phyloP scores from a whole-genome alignment of 225 moss, liverwort and hornwort genomes.

The Polytrichum formosum region DNA sequence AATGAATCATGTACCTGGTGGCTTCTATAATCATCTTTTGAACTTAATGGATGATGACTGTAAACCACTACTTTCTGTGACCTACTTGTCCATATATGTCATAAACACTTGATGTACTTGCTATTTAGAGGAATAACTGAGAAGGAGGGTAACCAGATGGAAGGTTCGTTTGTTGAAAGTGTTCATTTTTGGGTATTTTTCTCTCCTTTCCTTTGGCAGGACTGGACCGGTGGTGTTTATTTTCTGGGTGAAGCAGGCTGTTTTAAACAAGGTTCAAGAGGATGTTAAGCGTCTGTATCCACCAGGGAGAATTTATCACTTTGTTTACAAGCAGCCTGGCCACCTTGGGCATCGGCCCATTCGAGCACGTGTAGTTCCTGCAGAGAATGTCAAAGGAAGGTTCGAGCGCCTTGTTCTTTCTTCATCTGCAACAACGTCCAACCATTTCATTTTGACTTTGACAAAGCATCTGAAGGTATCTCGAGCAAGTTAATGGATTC shows the following conservation, averaged over 20 bases:
- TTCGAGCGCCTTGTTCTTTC: slow-evolving; percentile 64
- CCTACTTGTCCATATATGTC: too few species aligned
- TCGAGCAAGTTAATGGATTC: background rate
- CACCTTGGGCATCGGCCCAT: slow-evolving; percentile 41
- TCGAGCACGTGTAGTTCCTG: slow-evolving; percentile 54
- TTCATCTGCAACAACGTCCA: slow-evolving; percentile 41
- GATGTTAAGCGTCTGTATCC: slow-evolving; percentile 52
- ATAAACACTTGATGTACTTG: too few species aligned
- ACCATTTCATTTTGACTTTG: slow-evolving; percentile 53
- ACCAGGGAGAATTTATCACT: slow-evolving; percentile 66
- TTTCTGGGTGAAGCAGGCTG: slow-evolving; percentile 42
- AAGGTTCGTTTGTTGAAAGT: too few species aligned
- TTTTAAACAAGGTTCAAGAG: slow-evolving; percentile 7
- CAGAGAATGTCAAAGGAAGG: slow-evolving; percentile 28
- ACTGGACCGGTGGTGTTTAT: slow-evolving; percentile 35
- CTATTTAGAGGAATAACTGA: too few species aligned
- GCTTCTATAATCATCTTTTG: too few species aligned
- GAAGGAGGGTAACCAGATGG: too few species aligned
- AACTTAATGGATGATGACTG: too few species aligned
- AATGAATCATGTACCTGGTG: too few species aligned
- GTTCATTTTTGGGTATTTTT: background rate
- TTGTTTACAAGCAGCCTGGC: slow-evolving; percentile 71
- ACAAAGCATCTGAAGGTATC: slow-evolving; percentile 64
- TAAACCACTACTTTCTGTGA: too few species aligned
- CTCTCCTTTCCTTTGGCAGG: slow-evolving; percentile 28